Evolutionary conservation across 441 rosid genomes (phyloP).

Genomic region (Populus hybrid): DNA sequence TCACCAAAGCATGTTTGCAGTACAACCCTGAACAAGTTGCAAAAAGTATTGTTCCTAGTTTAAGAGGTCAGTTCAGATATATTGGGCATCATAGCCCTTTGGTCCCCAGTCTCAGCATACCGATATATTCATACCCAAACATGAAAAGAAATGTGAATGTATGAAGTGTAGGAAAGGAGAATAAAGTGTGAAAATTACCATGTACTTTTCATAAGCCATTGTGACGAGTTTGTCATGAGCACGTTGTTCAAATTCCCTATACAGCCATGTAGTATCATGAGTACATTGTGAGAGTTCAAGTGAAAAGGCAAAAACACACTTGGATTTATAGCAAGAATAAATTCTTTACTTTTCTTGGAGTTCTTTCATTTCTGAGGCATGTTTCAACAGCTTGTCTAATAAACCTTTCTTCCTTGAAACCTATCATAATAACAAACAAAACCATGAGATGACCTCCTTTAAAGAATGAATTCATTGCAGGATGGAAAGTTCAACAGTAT

Average conservation of each 20-base stretch:
- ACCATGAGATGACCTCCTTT: conserved; percentile 3
- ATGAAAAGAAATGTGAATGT: neutral
- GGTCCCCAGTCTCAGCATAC: neutral
- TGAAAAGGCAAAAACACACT: conserved; percentile 11
- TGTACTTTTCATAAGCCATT: conserved; percentile 81
- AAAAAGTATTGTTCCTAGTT: neutral
- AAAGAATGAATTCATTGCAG: conserved; percentile 4
- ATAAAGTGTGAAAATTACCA: conserved; percentile 46
- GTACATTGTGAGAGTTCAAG: conserved; percentile 8
- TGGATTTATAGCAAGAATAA: conserved; percentile 12
- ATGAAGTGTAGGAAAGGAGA: neutral
- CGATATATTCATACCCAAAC: neutral
- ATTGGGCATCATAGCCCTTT: neutral
- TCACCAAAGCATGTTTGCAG: neutral
- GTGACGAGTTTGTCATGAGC: conserved; percentile 76
- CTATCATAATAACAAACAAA: conserved; percentile 37
- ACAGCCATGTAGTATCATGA: conserved; percentile 20
- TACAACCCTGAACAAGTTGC: neutral
- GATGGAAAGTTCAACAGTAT: conserved; percentile 13
- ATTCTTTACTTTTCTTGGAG: conserved; percentile 62
- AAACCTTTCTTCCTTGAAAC: conserved; percentile 60
- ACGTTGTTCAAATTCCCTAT: conserved; percentile 71
- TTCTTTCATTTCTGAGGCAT: conserved; percentile 56
- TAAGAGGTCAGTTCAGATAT: neutral
- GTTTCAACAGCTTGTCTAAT: conserved; percentile 52